These are phyloP conservation scores for Ganoderma sinense DNA, from an alignment of 1,284 basidiomycete species.

Conservation along the genomic window DNA sequence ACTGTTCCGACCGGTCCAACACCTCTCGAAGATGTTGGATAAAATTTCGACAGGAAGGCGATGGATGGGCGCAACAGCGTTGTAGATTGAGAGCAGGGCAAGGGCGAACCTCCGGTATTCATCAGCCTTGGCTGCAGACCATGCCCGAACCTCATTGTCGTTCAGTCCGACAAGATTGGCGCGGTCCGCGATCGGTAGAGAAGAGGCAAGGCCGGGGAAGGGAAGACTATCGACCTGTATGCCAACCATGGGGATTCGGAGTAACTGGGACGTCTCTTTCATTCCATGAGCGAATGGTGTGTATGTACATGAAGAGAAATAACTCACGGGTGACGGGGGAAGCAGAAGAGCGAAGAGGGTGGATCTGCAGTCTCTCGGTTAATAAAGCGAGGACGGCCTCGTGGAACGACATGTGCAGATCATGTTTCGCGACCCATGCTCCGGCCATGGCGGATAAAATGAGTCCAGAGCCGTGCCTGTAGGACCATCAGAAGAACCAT, in stretches of 20 bases:
- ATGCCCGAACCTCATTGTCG: not conserved
- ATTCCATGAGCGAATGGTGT: not conserved
- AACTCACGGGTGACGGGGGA: not conserved
- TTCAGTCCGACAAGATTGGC: not conserved
- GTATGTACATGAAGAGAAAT: not conserved
- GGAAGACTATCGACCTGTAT: not conserved
- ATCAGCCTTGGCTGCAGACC: not conserved
- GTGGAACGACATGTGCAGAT: not conserved
- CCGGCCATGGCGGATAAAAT: not conserved
- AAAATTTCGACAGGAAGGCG: constrained; percentile 3
- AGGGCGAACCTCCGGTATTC: constrained; percentile 6
- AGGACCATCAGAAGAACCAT: not conserved
- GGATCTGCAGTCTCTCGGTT: not conserved
- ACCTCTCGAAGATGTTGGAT: not conserved
- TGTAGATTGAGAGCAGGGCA: constrained; percentile 1
- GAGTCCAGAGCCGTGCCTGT: not conserved
- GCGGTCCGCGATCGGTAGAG: not conserved
- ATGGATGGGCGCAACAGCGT: constrained; percentile 5
- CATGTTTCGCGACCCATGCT: not conserved
- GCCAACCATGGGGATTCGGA: not conserved
- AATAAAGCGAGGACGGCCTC: not conserved
- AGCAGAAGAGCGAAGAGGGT: not conserved
- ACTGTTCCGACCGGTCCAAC: not conserved
- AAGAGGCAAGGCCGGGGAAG: not conserved
- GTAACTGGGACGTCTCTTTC: not conserved